Percentiles rank a stretch among this genome's conserved stretches.
Conservation (phyloP, 2,329 filamentous ascomycete genomes). For the Xylariaceae sp. region DNA sequence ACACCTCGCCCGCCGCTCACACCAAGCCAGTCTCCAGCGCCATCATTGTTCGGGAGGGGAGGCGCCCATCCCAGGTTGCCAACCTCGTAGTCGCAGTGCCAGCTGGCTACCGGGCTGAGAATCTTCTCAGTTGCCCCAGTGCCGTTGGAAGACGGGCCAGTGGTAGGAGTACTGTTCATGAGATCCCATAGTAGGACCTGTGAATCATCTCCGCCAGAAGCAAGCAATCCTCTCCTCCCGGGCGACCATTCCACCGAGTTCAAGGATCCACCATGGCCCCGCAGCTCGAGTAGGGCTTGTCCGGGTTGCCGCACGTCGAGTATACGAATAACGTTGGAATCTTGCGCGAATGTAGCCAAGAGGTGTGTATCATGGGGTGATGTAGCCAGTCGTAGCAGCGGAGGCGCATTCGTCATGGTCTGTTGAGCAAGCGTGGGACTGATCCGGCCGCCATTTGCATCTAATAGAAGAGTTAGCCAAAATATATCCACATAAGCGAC, state of each 20-base stretch:
- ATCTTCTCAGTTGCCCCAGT: slow-evolving; percentile 49
- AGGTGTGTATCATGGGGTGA: slow-evolving; percentile 95
- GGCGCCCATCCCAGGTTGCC: slow-evolving; percentile 84
- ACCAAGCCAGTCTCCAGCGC: slow-evolving; percentile 75
- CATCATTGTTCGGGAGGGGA: slow-evolving; percentile 59
- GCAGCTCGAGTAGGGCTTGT: slow-evolving; percentile 88
- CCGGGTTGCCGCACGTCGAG: slow-evolving; percentile 95
- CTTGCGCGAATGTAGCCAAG: slow-evolving; percentile 93
- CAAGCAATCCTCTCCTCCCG: slow-evolving; percentile 77
- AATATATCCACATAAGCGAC: not conserved
- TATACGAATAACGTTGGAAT: slow-evolving; percentile 88
- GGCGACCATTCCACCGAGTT: slow-evolving; percentile 98
- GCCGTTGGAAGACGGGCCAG: slow-evolving; percentile 45
- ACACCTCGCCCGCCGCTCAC: slow-evolving; percentile 76
- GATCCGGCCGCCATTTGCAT: slow-evolving; percentile 57
- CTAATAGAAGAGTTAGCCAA: slow-evolving; percentile 25
- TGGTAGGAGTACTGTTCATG: slow-evolving; percentile 57
- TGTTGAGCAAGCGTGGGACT: slow-evolving; percentile 74
- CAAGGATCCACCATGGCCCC: slow-evolving; percentile 77
- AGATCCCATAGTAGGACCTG: slow-evolving; percentile 93
- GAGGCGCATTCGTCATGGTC: slow-evolving; percentile 71
- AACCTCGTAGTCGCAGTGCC: slow-evolving; percentile 84
- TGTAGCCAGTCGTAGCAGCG: slow-evolving; percentile 75
- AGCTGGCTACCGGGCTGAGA: slow-evolving; percentile 68
- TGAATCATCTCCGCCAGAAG: slow-evolving; percentile 87